A percentile compares a stretch with the other conserved stretches of the same genome.
These are phyloP conservation scores for Trichosanthes truncata DNA, from an alignment of 306 rosid species.

Conservation along the genomic window DNA sequence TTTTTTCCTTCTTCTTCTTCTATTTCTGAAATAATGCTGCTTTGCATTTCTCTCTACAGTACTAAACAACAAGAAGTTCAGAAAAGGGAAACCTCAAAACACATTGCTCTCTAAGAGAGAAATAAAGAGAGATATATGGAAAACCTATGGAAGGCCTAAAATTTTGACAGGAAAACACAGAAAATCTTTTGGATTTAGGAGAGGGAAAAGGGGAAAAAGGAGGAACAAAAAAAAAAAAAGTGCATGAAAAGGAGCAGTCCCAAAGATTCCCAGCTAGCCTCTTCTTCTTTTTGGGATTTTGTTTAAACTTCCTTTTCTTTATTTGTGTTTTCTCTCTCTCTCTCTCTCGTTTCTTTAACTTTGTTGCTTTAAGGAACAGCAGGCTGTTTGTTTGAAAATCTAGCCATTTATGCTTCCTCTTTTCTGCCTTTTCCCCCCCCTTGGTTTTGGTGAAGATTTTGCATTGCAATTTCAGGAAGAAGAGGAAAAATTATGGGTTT, in stretches of 20 bases:
- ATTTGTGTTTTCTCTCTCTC: constrained; percentile 6
- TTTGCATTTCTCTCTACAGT: constrained; percentile 33
- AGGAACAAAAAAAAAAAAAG: not conserved
- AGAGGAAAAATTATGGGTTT: not conserved
- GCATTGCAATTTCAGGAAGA: not conserved
- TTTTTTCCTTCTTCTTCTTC: constrained; percentile 23
- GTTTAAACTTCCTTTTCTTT: not conserved
- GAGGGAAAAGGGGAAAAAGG: not conserved
- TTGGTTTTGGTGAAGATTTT: not conserved
- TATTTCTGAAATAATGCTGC: constrained; percentile 21
- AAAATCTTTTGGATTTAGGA: constrained; percentile 14
- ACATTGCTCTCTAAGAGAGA: not conserved
- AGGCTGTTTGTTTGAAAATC: constrained; percentile 2
- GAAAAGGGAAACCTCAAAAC: not conserved
- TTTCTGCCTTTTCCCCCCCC: constrained; percentile 15
- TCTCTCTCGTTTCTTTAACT: not conserved
- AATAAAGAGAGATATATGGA: not conserved
- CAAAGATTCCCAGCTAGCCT: constrained; percentile 54
- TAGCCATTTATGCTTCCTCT: constrained; percentile 23
- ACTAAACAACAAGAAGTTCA: not conserved
- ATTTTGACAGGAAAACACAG: not conserved
- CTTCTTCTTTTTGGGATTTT: constrained; percentile 35
- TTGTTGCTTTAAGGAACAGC: constrained; percentile 16
- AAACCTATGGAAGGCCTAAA: not conserved
- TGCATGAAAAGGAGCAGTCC: constrained; percentile 39